phyloP scores from a whole-genome alignment of 2,329 filamentous ascomycete species.

The Epichloe gansuensis region DNA sequence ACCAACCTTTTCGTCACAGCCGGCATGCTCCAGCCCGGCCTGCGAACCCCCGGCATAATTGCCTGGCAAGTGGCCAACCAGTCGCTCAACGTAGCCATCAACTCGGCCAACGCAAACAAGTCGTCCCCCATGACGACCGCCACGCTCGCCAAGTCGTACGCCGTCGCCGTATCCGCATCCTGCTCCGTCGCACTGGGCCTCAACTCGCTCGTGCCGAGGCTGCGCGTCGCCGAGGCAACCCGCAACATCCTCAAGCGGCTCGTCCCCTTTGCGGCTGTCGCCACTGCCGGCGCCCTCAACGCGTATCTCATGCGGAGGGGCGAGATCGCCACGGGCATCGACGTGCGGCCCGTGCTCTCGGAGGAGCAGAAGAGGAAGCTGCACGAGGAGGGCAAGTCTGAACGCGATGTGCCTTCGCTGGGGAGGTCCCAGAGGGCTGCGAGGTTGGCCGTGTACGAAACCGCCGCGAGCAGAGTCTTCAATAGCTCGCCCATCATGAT shows the following conservation, averaged over 20 bases:
- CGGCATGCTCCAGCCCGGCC: slow-evolving; percentile 88
- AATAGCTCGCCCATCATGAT: slow-evolving; percentile 98
- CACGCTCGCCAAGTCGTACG: slow-evolving; percentile 79
- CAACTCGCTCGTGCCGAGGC: slow-evolving; percentile 75
- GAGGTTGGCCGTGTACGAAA: slow-evolving; percentile 81
- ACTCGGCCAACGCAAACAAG: slow-evolving; percentile 96
- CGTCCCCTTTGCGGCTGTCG: slow-evolving; percentile 91
- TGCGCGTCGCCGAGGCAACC: slow-evolving; percentile 67
- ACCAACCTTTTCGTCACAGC: slow-evolving; percentile 91
- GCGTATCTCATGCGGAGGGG: slow-evolving; percentile 96
- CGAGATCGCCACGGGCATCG: slow-evolving; percentile 86
- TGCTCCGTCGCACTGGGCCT: slow-evolving; percentile 89
- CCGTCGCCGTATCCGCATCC: slow-evolving; percentile 80
- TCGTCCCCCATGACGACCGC: slow-evolving; percentile 73
- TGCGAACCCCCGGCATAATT: slow-evolving; percentile 70
- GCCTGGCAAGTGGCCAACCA: slow-evolving; percentile 96
- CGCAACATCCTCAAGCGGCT: slow-evolving; percentile 69
- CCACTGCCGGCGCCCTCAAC: slow-evolving; percentile 80
- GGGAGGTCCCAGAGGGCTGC: slow-evolving; percentile 85
- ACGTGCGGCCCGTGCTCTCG: slow-evolving; percentile 73
- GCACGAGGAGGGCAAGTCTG: slow-evolving; percentile 43
- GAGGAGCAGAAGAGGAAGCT: slow-evolving; percentile 52
- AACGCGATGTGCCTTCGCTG: slow-evolving; percentile 54
- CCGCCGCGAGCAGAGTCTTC: slow-evolving; percentile 77
- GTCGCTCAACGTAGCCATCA: slow-evolving; percentile 95